A percentile compares a stretch with the other conserved stretches of the same genome.
These are phyloP conservation scores for Rasamsonia emersonii DNA, from an alignment of 2,329 filamentous ascomycete species.

Conservation along the genomic window DNA sequence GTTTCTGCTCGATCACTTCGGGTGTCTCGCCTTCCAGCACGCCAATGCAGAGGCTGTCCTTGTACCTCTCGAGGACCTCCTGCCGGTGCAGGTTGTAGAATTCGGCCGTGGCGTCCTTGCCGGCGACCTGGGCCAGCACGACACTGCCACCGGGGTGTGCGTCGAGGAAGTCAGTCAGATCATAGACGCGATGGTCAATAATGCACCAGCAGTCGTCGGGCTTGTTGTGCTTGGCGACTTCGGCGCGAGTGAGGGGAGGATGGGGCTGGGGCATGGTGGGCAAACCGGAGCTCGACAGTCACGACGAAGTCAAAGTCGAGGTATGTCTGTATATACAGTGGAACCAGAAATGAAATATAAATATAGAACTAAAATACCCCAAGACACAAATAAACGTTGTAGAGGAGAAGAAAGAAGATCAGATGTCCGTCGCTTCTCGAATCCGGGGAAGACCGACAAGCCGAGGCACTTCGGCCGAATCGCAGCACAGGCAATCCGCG, in stretches of 20 bases:
- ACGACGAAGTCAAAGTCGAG: no score
- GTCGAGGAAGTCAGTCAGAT: constrained; percentile 75
- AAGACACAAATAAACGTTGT: no score
- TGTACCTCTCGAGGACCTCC: constrained; percentile 77
- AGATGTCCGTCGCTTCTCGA: no score
- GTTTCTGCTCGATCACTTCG: constrained; percentile 59
- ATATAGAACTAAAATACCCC: no score
- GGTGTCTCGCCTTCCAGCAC: constrained; percentile 66
- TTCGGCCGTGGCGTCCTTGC: constrained; percentile 68
- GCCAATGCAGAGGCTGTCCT: constrained; percentile 62
- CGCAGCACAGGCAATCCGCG: no score
- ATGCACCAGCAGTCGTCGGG: constrained; percentile 74
- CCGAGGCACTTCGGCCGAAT: no score
- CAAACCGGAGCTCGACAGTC: no score
- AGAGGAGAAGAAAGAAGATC: no score
- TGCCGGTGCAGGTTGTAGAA: constrained; percentile 92
- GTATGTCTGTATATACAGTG: no score
- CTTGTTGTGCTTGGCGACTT: constrained; percentile 68
- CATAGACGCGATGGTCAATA: constrained; percentile 80
- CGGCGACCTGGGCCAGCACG: constrained; percentile 71
- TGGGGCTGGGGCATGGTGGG: no score
- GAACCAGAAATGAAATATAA: no score
- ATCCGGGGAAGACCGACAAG: no score
- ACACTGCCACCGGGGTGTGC: constrained; percentile 76
- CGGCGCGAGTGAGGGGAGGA: constrained; percentile 35